A percentile compares a stretch with the other conserved stretches of the same genome.
Conservation (phyloP, 495 filamentous ascomycete species). For the Amniculicola lignicola region DNA sequence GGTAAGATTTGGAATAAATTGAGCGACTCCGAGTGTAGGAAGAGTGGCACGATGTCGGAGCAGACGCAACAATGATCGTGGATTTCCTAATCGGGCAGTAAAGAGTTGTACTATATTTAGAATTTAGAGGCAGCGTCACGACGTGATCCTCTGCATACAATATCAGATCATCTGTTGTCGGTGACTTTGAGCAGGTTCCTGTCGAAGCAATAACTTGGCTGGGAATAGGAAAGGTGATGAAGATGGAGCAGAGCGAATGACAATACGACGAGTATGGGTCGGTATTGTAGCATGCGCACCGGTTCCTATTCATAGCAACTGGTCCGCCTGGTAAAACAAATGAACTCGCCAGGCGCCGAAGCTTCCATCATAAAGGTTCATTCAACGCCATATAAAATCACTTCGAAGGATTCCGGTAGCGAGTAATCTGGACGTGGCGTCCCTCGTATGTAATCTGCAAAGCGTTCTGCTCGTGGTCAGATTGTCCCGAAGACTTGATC, state of each 20-base stretch:
- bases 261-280: background rate
- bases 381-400: background rate
- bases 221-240: background rate
- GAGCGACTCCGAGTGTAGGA: background rate
- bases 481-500: constrained; percentile 4
- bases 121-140: background rate
- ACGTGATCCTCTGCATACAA: background rate
- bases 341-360: constrained; percentile 5
- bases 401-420: constrained; percentile 10
- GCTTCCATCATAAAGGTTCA: constrained; percentile 15
- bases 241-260: background rate
- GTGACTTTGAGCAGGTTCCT: background rate
- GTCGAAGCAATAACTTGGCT: background rate
- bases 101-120: constrained; percentile 8
- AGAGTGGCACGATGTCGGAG: background rate
- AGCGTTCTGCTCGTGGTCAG: background rate
- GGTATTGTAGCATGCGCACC: background rate
- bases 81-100: constrained; percentile 6
- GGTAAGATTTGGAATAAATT: constrained; percentile 7
- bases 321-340: background rate
- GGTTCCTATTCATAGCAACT: constrained; percentile 14
- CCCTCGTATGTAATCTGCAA: constrained; percentile 18
- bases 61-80: background rate
- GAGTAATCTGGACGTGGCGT: constrained; percentile 17
- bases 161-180: constrained; percentile 6